Evolutionary conservation across 1,284 basidiomycete species (phyloP), one percentile per base, ranked within the genome.

Genomic region (Ustilago crameri): DNA sequence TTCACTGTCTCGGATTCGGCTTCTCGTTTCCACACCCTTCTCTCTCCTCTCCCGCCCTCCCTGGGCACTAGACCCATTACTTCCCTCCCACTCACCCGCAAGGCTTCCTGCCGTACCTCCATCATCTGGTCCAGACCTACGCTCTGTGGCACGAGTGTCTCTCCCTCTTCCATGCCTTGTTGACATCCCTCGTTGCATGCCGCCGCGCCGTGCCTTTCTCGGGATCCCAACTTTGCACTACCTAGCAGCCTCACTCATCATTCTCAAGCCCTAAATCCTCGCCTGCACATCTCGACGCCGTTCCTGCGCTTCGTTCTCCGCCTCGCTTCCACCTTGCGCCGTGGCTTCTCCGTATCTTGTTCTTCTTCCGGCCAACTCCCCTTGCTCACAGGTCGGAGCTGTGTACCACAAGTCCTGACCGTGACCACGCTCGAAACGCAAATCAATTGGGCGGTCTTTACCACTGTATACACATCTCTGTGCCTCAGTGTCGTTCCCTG

Each of bases 221-320:
- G 5, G 27, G 37, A 48, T 34, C 46, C 30, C 45, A 9, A 37
- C 35, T 18, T 23, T 20, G 9, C n/a, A 42, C n/a, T 27, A 27
- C 20, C 27, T 9, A n/a, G n/a, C 42, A n/a, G 26, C 32, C 38
- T 27, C 37, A 47, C 34, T 53, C 43, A 45, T 35, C 51, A 45
- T 24, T 8, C 32, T 27, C 7, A 23, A 2, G 4, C 41, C 41
- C 5, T 5, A 20, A 23, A 42, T 20, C 44, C 41, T 47, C 41
- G 23, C 32, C 23, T 54, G 42, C 52, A 17, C 34, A 45, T 3
- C 40, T 38, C 27, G 23, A 54, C 59, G 43, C 59, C 59, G 52
- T 54, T 26, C 51, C 59, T 54, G 43, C 47, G 15, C 51, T 61
- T 61, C 20, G 37, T 45, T 61, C 51, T 54, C 59, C 59, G 59